Conservation (phyloP, 1,284 basidiomycete species). For the Cerioporus squamosus region DNA sequence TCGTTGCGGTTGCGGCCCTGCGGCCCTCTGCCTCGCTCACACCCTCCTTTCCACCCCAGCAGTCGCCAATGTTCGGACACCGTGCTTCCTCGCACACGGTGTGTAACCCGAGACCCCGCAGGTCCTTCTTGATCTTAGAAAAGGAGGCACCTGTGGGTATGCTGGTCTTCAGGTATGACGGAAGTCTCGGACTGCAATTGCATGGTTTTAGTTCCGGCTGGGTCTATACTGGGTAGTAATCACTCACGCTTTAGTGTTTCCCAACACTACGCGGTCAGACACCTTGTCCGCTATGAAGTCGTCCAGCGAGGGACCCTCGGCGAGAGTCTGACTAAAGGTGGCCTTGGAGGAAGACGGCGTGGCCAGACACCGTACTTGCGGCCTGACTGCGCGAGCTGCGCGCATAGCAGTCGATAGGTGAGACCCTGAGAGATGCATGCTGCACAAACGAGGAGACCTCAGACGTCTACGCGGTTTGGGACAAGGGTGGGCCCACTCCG, state of each 20-base stretch:
- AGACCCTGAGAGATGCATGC: slow-evolving; percentile 18
- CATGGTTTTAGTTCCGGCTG: background rate
- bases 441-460: background rate
- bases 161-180: slow-evolving; percentile 91
- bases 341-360: slow-evolving; percentile 56
- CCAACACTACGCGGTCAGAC: slow-evolving; percentile 72
- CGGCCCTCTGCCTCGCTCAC: slow-evolving; percentile 77
- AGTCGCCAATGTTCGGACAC: slow-evolving; percentile 99
- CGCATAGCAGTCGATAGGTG: slow-evolving; percentile 23
- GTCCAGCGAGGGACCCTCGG: slow-evolving; percentile 78
- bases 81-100: slow-evolving; percentile 99
- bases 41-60: slow-evolving; percentile 92
- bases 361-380: slow-evolving; percentile 52
- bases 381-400: slow-evolving; percentile 21
- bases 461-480: background rate
- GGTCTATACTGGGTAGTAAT: background rate
- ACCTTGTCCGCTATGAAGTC: slow-evolving; percentile 81
- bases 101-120: slow-evolving; percentile 89
- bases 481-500: background rate
- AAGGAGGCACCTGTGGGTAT: slow-evolving; percentile 92
- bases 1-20: slow-evolving; percentile 94
- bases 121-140: slow-evolving; percentile 93
- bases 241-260: slow-evolving; percentile 77
- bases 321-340: slow-evolving; percentile 63
- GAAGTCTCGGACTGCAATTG: slow-evolving; percentile 78